Evolutionary conservation across 192 early-diverging fungal genomes (phyloP).

Genomic region (Umbelopsis isabellina): DNA sequence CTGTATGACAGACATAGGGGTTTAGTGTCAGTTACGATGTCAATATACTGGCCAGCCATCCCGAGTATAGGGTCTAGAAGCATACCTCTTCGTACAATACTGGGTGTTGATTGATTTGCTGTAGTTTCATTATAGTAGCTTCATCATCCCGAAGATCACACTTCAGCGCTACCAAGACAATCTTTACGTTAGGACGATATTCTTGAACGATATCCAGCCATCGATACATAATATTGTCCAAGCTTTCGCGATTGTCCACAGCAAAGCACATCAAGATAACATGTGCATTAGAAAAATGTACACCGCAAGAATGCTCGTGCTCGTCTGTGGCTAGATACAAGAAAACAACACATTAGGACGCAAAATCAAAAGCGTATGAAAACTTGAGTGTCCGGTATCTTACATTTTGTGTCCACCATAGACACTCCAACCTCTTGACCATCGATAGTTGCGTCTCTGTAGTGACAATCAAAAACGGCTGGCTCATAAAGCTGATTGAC

Average conservation of each 20-base stretch:
- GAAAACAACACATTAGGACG: background rate
- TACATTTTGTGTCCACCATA: constrained; percentile 49
- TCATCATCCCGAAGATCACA: constrained; percentile 36
- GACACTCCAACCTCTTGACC: constrained; percentile 41
- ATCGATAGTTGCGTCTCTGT: constrained; percentile 41
- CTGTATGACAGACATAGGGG: background rate
- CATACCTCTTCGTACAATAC: constrained; percentile 40
- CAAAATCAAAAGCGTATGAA: background rate
- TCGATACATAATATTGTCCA: constrained; percentile 37
- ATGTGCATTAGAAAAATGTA: constrained; percentile 39
- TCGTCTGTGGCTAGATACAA: constrained; percentile 36
- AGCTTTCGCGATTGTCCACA: constrained; percentile 36
- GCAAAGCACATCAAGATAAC: constrained; percentile 41
- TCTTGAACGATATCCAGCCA: constrained; percentile 33
- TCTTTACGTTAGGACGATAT: constrained; percentile 30
- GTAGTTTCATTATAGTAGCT: background rate
- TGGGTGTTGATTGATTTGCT: background rate
- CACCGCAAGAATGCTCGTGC: constrained; percentile 32
- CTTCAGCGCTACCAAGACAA: constrained; percentile 36
- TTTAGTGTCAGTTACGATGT: background rate
- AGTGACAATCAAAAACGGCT: constrained; percentile 48
- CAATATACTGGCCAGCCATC: too few relatives aligned
- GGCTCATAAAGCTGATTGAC: constrained; percentile 43
- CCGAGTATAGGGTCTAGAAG: background rate
- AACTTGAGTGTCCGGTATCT: background rate